phyloP scores from a whole-genome alignment of 1,139 yeast genomes.

The Nakaseomyces uthaithaninus region DNA sequence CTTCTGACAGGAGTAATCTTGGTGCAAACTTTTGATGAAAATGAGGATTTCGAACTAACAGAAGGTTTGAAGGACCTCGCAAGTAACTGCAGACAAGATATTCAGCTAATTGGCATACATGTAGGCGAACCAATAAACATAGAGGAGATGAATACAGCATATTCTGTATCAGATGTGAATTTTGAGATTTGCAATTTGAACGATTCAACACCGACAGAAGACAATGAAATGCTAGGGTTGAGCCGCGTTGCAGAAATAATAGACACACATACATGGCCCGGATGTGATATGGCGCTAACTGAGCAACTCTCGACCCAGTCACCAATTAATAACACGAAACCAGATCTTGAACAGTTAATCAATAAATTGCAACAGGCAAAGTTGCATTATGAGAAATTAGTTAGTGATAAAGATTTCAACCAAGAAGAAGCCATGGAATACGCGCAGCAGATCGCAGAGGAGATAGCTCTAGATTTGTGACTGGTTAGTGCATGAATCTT shows the following conservation, averaged over 20 bases:
- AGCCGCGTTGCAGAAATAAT: constrained; percentile 25
- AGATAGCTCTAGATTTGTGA: constrained; percentile 18
- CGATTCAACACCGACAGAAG: constrained; percentile 16
- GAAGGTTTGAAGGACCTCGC: constrained; percentile 16
- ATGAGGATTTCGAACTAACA: constrained; percentile 9
- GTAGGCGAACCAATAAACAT: constrained; percentile 1
- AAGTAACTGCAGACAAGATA: constrained; percentile 1
- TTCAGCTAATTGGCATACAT: background rate
- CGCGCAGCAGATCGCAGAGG: constrained; percentile 26
- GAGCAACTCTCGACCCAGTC: background rate
- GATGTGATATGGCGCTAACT: constrained; percentile 5
- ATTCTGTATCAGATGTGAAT: background rate
- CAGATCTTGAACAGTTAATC: constrained; percentile 5
- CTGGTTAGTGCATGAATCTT: background rate
- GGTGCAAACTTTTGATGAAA: constrained; percentile 11
- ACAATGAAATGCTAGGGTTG: constrained; percentile 25
- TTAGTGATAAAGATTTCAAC: constrained; percentile 5
- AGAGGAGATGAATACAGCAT: background rate
- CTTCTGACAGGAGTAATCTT: constrained; percentile 29
- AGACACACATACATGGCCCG: constrained; percentile 28
- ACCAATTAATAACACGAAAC: background rate
- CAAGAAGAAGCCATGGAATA: constrained; percentile 18
- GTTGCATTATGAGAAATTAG: constrained; percentile 8
- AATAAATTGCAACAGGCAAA: constrained; percentile 20
- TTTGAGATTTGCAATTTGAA: background rate